phyloP scores from a whole-genome alignment of 2,329 filamentous ascomycete species.

The Fusarium proliferatum region DNA sequence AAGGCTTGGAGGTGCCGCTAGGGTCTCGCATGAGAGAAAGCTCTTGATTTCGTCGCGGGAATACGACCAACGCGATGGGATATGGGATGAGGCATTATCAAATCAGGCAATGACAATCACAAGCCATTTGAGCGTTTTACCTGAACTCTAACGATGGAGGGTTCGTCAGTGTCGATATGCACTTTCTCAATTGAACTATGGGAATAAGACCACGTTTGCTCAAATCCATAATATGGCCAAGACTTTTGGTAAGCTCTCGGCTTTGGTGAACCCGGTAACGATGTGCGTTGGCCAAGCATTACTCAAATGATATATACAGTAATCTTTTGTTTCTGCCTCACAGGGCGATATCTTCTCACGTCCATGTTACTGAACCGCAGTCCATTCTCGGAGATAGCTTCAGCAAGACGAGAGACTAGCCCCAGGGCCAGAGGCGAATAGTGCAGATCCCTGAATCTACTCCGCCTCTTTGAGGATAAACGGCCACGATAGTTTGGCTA shows the following conservation, averaged over 20 bases:
- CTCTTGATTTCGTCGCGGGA: neutral
- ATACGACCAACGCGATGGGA: constrained; percentile 28
- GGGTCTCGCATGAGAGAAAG: neutral
- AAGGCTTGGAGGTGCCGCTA: constrained; percentile 33
- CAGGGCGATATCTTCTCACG: neutral
- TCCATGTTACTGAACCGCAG: neutral
- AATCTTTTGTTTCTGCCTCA: constrained; percentile 12
- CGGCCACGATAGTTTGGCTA: constrained; percentile 18
- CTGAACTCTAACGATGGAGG: neutral
- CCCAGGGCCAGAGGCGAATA: constrained; percentile 14
- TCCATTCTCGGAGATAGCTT: constrained; percentile 1
- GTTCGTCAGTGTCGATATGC: neutral
- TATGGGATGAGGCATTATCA: neutral
- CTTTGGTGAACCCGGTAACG: constrained; percentile 15
- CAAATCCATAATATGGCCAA: constrained; percentile 33
- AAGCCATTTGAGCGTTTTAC: neutral
- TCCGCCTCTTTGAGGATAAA: constrained; percentile 23
- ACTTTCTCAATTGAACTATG: neutral
- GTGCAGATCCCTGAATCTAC: neutral
- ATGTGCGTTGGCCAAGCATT: constrained; percentile 22
- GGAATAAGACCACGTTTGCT: constrained; percentile 5
- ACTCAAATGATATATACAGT: neutral
- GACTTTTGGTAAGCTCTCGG: constrained; percentile 26
- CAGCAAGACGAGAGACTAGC: neutral
- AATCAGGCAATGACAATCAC: neutral